Base-by-base conservation (phyloP, 2,329 filamentous ascomycete species). In the Venturia nashicola region DNA sequence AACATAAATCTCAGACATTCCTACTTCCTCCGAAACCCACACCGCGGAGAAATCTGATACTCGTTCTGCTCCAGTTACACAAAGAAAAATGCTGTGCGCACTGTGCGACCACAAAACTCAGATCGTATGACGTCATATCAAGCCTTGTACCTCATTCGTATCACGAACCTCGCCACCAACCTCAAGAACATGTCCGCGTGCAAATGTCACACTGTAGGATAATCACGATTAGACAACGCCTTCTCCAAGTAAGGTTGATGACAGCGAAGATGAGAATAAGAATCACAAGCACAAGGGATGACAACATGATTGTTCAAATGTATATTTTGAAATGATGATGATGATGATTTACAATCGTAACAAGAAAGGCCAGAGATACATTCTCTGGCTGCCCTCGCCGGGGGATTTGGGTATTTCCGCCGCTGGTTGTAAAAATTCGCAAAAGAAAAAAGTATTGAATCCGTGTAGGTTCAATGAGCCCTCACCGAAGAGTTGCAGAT, bases 351-450 rank as follows among this genome's bases (percentile, higher is more conserved):
- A 61, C 59, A 61, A 27, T 27, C 27, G 27, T 27, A 27, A 43
- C 20, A 59, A 59, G 18, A 43, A 43, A 61, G 36, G 27, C 43
- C 59, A 61, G 43, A 61, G 39, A 61, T 61, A 46, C 59, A 43
- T 61, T 61, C 59, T 43, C 59, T 32, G 59, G 20, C 59, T 68
- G 70, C 70, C 70, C 68, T 71, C 70, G 69, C 71, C 69, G 70
- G 70, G 70, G 69, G 64, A 65, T 67, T 65, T 67, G 71, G 71
- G 70, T 72, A 72, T 72, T 71, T 72, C 71, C 70, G 70, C 71
- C 71, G 71, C 69, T 72, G 71, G 71, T 72, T 70, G 70, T 72
- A 61, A 40, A 60, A 64, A 54, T 61, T 42, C 46, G 43, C 43
- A 65, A 66, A 62, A 57, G 11, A 36, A 8, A n/a, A 57, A 36